Conservation (phyloP, 306 rosid species). For the Fragaria vesca region DNA sequence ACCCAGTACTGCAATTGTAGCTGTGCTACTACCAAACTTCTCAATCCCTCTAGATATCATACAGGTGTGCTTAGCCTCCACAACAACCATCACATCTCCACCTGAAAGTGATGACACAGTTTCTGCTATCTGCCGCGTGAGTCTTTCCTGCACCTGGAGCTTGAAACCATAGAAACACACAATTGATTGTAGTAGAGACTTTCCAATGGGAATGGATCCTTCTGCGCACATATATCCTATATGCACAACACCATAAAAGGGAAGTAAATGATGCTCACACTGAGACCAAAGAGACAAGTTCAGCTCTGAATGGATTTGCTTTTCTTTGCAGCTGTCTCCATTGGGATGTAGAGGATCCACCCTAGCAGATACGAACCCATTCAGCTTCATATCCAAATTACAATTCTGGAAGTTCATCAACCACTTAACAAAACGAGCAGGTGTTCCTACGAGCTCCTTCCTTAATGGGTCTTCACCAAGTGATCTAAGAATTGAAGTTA, state of each 20-base stretch:
- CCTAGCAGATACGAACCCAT: constrained; percentile 43
- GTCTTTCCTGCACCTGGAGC: constrained; percentile 98
- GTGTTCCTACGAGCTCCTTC: constrained; percentile 79
- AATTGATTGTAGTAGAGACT: constrained; percentile 66
- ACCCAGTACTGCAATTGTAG: constrained; percentile 83
- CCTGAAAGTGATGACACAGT: constrained; percentile 64
- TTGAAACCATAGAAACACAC: constrained; percentile 86
- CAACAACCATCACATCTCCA: constrained; percentile 87
- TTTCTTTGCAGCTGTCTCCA: constrained; percentile 32
- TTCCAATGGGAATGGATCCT: constrained; percentile 53
- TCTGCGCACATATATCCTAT: constrained; percentile 55
- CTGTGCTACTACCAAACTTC: constrained; percentile 87
- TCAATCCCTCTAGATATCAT: constrained; percentile 95
- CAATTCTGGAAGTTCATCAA: constrained; percentile 63
- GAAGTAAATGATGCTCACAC: constrained; percentile 95
- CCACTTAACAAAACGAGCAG: constrained; percentile 79
- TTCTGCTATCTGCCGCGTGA: constrained; percentile 95
- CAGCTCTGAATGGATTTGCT: constrained; percentile 48
- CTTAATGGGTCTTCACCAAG: constrained; percentile 90
- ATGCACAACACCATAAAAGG: constrained; percentile 90
- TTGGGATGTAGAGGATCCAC: constrained; percentile 29
- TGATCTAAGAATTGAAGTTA: constrained; percentile 67
- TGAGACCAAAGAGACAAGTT: constrained; percentile 85
- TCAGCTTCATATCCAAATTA: constrained; percentile 66
- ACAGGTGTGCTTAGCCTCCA: constrained; percentile 93